Evolutionary conservation across 495 filamentous ascomycete genomes (phyloP).

Genomic region (Hyphodiscus hymeniophilus): DNA sequence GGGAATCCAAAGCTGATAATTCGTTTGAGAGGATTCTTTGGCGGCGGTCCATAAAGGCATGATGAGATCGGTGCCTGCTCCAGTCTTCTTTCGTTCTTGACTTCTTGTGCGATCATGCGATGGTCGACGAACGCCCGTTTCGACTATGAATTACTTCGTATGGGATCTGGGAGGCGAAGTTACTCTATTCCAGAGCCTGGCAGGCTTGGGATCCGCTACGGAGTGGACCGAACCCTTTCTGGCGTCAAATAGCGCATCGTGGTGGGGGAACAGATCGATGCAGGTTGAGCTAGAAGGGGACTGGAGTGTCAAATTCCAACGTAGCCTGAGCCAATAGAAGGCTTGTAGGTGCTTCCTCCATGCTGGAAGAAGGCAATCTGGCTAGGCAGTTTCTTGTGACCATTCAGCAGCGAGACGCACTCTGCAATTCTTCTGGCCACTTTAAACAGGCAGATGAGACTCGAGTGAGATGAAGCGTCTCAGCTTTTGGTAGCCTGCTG

Average conservation of each 20-base stretch:
- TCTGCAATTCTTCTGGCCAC: constrained; percentile 12
- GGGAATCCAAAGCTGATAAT: not conserved
- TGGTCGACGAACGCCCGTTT: no score
- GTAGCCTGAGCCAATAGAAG: constrained; percentile 4
- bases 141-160: no score
- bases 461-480: constrained; percentile 13
- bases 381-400: constrained; percentile 15
- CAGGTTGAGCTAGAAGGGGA: constrained; percentile 6
- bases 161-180: no score
- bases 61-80: constrained; percentile 18
- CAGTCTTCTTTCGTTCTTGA: no score
- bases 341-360: not conserved
- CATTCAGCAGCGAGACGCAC: constrained; percentile 12
- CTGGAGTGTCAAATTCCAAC: not conserved
- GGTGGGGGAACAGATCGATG: no score
- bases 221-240: no score
- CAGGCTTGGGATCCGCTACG: no score
- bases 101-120: no score
- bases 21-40: not conserved
- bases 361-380: constrained; percentile 12
- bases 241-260: no score
- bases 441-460: constrained; percentile 14
- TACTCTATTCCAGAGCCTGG: no score
- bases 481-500: not conserved
- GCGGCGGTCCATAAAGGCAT: no score